Evolutionary conservation across 2,329 filamentous ascomycete genomes (phyloP).

Genomic region (Phialophora verrucosa): DNA sequence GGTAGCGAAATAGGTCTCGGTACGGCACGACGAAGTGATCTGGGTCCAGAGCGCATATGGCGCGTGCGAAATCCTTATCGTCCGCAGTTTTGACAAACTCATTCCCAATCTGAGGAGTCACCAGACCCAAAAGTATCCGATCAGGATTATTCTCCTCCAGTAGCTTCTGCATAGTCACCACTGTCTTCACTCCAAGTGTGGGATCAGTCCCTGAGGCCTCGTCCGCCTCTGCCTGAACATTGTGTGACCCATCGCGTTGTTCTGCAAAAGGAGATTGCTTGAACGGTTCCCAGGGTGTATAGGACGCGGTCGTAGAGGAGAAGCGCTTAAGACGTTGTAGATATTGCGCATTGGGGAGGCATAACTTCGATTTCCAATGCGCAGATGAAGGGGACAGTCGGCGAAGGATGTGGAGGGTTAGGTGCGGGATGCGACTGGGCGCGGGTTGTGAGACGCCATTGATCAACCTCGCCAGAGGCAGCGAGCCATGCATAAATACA

Average conservation of each 20-base stretch:
- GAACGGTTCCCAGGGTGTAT: neutral
- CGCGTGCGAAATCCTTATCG: slow-evolving; percentile 40
- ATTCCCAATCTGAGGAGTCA: slow-evolving; percentile 42
- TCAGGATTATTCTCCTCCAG: slow-evolving; percentile 49
- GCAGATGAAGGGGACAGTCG: slow-evolving; percentile 19
- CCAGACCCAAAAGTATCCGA: slow-evolving; percentile 47
- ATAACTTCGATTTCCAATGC: slow-evolving; percentile 19
- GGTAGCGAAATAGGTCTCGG: slow-evolving; percentile 53
- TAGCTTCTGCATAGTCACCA: slow-evolving; percentile 33
- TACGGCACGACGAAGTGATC: slow-evolving; percentile 55
- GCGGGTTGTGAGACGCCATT: slow-evolving; percentile 31
- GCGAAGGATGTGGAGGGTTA: slow-evolving; percentile 33
- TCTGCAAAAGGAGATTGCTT: neutral
- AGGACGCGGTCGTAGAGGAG: slow-evolving; percentile 11
- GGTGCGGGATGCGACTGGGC: slow-evolving; percentile 36
- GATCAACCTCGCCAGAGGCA: slow-evolving; percentile 35
- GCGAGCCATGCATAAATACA: slow-evolving; percentile 36
- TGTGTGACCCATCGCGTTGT: slow-evolving; percentile 11
- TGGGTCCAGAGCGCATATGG: slow-evolving; percentile 68
- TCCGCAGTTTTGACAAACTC: slow-evolving; percentile 34
- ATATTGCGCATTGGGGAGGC: slow-evolving; percentile 4
- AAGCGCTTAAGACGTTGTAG: slow-evolving; percentile 5
- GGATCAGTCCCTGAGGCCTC: slow-evolving; percentile 4
- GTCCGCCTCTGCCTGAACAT: neutral
- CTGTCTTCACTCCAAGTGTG: slow-evolving; percentile 4